Evolutionary conservation across 345 rosid genomes (phyloP).

Genomic region (sweet orange (Citrus sinensis)): DNA sequence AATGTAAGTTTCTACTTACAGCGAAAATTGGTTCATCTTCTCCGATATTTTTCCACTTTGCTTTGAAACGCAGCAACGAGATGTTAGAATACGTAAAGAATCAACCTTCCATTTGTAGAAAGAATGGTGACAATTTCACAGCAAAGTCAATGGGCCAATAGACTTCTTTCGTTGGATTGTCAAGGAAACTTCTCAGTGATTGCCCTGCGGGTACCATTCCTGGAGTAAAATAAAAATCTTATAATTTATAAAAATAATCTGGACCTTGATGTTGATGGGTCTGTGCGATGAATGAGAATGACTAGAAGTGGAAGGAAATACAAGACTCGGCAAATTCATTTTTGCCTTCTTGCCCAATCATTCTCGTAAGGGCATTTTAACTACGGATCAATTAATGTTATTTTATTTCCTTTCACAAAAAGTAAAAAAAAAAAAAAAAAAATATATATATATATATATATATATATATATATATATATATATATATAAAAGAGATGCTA

Average conservation of each 20-base stretch:
- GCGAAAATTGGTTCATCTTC: constrained; percentile 10
- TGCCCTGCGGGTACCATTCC: background rate
- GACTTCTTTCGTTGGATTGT: too few species aligned
- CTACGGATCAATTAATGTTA: too few species aligned
- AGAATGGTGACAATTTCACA: background rate
- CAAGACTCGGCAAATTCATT: too few species aligned
- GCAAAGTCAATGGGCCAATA: background rate
- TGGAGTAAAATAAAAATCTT: too few species aligned
- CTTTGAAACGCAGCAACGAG: background rate
- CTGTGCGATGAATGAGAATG: background rate
- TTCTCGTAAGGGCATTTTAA: too few species aligned
- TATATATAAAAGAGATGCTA: too few species aligned
- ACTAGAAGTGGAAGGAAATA: background rate
- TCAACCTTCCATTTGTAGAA: too few species aligned
- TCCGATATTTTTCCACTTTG: background rate
- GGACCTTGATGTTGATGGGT: background rate
- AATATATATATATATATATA: too few species aligned
- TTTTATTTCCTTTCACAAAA: too few species aligned
- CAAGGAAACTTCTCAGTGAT: background rate
- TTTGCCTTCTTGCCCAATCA: too few species aligned
- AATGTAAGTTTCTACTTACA: constrained; percentile 4
- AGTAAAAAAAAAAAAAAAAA: too few species aligned
- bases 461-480: too few species aligned
- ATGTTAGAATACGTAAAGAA: background rate
- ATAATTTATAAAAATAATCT: background rate